A percentile compares a stretch with the other conserved stretches of the same genome.
phyloP scores from a whole-genome alignment of 768 basidiomycete species.

The Tephrocybe sp. region DNA sequence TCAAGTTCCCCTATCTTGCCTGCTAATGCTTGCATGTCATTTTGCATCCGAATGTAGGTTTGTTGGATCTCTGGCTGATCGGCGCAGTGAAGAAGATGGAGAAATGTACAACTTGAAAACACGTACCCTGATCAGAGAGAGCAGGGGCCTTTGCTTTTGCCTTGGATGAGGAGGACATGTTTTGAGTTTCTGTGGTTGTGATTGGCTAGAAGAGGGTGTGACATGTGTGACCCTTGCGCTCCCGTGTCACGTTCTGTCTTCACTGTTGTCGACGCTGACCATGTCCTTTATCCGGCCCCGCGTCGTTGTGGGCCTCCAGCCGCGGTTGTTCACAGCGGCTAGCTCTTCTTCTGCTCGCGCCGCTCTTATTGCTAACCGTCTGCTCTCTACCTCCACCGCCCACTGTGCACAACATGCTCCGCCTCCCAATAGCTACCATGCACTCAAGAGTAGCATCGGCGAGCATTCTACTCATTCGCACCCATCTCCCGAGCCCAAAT shows the following conservation, averaged over 20 bases:
- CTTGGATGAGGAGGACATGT: constrained; percentile 52
- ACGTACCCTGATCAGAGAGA: constrained; percentile 73
- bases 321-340: constrained; percentile 35
- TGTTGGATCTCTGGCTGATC: constrained; percentile 79
- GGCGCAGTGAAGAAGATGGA: constrained; percentile 32
- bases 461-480: constrained; percentile 25
- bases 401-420: constrained; percentile 35
- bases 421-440: constrained; percentile 25
- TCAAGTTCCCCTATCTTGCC: constrained; percentile 96
- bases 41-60: constrained; percentile 78
- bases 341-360: constrained; percentile 28
- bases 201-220: constrained; percentile 38
- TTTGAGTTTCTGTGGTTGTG: constrained; percentile 35
- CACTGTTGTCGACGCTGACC: constrained; percentile 34
- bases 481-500: constrained; percentile 19
- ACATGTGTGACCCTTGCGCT: constrained; percentile 34
- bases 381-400: constrained; percentile 44
- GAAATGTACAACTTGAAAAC: background rate
- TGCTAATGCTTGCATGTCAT: constrained; percentile 87
- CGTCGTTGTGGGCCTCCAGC: constrained; percentile 49
- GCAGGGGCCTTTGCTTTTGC: constrained; percentile 55
- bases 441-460: constrained; percentile 35
- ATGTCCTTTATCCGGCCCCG: constrained; percentile 60
- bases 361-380: constrained; percentile 44
- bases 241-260: constrained; percentile 27